phyloP scores from a whole-genome alignment of 306 rosid species.

The Trifolium subterraneum region DNA sequence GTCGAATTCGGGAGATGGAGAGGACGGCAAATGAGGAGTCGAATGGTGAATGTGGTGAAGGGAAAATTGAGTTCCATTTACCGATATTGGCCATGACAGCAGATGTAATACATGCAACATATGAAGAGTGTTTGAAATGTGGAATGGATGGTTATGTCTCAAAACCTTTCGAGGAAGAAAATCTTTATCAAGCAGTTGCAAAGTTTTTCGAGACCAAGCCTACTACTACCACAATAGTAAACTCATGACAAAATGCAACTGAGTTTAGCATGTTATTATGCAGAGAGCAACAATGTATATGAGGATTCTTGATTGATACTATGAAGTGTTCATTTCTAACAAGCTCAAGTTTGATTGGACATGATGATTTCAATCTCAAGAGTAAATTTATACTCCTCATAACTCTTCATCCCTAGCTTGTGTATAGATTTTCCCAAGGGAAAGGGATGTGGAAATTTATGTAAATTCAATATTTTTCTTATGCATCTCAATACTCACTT shows the following conservation, averaged over 20 bases:
- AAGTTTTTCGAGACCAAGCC: conserved; percentile 70
- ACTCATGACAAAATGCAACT: conserved; percentile 38
- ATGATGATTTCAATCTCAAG: conserved; percentile 39
- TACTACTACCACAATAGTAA: conserved; percentile 31
- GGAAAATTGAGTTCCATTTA: conserved; percentile 61
- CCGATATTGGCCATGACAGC: conserved; percentile 99
- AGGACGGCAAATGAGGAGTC: conserved; percentile 56
- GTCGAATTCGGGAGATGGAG: conserved; percentile 79
- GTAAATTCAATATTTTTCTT: conserved; percentile 68
- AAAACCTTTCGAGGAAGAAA: conserved; percentile 96
- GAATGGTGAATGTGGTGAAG: conserved; percentile 52
- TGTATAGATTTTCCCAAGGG: conserved; percentile 60
- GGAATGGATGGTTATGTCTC: conserved; percentile 99
- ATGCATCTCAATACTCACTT: conserved; percentile 45
- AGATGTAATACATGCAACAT: conserved; percentile 92
- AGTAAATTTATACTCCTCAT: conserved; percentile 58
- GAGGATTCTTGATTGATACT: conserved; percentile 32
- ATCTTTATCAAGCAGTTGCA: conserved; percentile 85
- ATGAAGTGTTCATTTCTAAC: conserved; percentile 53
- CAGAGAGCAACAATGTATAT: conserved; percentile 25
- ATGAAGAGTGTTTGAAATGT: conserved; percentile 75
- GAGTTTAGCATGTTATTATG: conserved; percentile 11
- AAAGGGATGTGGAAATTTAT: conserved; percentile 51
- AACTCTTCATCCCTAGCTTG: conserved; percentile 47
- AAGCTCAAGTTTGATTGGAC: conserved; percentile 40